These are phyloP conservation scores for Sporopachydermia quercuum DNA, from an alignment of 805 yeast species.

Conservation along the genomic window DNA sequence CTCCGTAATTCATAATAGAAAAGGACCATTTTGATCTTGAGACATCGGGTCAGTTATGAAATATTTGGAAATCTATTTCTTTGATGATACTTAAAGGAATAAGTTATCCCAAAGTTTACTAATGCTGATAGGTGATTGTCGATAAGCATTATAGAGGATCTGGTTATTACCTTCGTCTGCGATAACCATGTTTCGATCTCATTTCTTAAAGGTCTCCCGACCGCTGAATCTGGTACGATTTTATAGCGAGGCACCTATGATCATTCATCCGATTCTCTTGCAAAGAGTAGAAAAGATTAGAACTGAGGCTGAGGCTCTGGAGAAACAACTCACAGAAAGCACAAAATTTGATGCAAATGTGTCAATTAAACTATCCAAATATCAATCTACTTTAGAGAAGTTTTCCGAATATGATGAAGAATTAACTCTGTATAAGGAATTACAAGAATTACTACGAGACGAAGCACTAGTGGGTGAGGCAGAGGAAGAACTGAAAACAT, in stretches of 20 bases:
- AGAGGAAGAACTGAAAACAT: slow-evolving; percentile 33
- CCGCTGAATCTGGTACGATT: not conserved
- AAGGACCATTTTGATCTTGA: too few relatives aligned
- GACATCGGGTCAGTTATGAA: too few relatives aligned
- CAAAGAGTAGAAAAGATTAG: slow-evolving; percentile 29
- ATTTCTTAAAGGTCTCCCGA: too few relatives aligned
- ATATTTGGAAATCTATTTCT: too few relatives aligned
- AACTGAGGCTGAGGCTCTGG: slow-evolving; percentile 27
- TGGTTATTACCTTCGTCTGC: too few relatives aligned
- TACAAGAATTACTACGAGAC: slow-evolving; percentile 32
- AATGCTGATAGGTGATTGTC: too few relatives aligned
- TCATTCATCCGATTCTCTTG: slow-evolving; percentile 35
- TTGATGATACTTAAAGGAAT: too few relatives aligned
- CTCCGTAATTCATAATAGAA: too few relatives aligned
- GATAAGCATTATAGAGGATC: too few relatives aligned
- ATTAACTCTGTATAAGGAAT: slow-evolving; percentile 20
- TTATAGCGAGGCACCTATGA: not conserved
- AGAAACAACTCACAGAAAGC: slow-evolving; percentile 27
- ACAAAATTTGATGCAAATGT: slow-evolving; percentile 28
- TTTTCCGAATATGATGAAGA: slow-evolving; percentile 23
- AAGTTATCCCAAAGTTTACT: too few relatives aligned
- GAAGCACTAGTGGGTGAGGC: slow-evolving; percentile 44
- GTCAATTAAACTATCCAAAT: slow-evolving; percentile 32
- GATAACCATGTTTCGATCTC: too few relatives aligned
- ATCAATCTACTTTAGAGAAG: slow-evolving; percentile 28